Evolutionary conservation across 2,329 filamentous ascomycete species (phyloP).

Genomic region (Meredithiella fracta): DNA sequence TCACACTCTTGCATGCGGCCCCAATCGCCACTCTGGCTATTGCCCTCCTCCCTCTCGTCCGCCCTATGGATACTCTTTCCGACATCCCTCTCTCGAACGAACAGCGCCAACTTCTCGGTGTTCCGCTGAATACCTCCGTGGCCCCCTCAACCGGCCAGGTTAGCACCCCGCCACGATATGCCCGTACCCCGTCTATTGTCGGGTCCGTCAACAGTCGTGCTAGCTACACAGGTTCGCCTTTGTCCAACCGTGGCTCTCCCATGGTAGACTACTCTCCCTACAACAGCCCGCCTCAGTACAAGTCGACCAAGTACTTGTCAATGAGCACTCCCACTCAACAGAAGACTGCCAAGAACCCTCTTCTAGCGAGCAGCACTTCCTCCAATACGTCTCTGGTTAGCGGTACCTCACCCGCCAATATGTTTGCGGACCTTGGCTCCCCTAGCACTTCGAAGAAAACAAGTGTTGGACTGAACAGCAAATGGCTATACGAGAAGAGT

Average conservation of each 20-base stretch:
- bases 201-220: conserved; percentile 44
- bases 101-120: conserved; percentile 49
- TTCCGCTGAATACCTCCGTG: conserved; percentile 56
- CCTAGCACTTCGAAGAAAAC: conserved; percentile 59
- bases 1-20: conserved; percentile 34
- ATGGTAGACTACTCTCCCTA: conserved; percentile 25
- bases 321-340: conserved; percentile 24
- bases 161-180: conserved; percentile 75
- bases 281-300: conserved; percentile 47
- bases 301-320: conserved; percentile 34
- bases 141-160: conserved; percentile 37
- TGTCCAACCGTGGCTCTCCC: conserved; percentile 29
- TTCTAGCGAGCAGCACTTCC: conserved; percentile 5
- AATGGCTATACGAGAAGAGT: conserved; percentile 86
- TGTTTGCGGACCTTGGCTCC: conserved; percentile 45
- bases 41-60: conserved; percentile 56
- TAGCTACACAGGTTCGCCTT: conserved; percentile 40
- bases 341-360: conserved; percentile 12
- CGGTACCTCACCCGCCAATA: conserved; percentile 26
- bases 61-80: conserved; percentile 55
- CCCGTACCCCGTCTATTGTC: conserved; percentile 51
- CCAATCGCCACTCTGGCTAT: conserved; percentile 54
- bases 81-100: conserved; percentile 86
- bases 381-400: conserved; percentile 27
- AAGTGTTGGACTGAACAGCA: conserved; percentile 69